These are phyloP conservation scores for Camellia lanceoleosa DNA, from an alignment of 148 eudicot species.

Conservation along the genomic window DNA sequence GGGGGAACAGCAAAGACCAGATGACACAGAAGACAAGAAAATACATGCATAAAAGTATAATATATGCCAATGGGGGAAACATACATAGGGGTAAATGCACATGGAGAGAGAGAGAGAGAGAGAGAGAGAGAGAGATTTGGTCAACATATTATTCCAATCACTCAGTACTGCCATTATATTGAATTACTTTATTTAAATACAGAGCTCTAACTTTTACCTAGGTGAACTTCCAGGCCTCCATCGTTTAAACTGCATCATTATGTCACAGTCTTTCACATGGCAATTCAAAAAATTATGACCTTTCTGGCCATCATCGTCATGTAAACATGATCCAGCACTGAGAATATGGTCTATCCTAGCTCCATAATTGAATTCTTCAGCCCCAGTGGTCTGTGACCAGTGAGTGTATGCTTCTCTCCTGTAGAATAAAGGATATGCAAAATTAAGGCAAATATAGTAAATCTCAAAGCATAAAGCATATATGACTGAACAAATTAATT, in stretches of 20 bases:
- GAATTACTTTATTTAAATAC: neutral
- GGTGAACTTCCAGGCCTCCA: conserved; percentile 77
- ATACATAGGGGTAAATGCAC: neutral
- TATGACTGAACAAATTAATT: neutral
- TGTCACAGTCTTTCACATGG: conserved; percentile 89
- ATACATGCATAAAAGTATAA: neutral
- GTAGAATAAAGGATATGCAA: conserved; percentile 5
- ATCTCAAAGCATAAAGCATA: neutral
- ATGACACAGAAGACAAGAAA: too few relatives aligned
- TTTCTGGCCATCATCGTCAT: conserved; percentile 37
- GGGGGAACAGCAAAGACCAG: too few relatives aligned
- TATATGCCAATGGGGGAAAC: neutral
- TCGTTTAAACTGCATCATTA: conserved; percentile 70
- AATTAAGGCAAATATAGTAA: neutral
- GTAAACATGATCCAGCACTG: conserved; percentile 75
- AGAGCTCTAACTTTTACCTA: conserved; percentile 40
- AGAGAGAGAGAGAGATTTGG: neutral
- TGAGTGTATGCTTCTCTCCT: conserved; percentile 91
- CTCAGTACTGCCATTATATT: neutral
- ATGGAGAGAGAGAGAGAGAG: neutral
- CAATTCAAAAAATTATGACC: conserved; percentile 65
- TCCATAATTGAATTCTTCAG: conserved; percentile 89
- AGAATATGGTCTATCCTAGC: conserved; percentile 94
- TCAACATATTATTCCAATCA: neutral
- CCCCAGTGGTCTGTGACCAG: conserved; percentile 86